Percentiles rank a stretch among this genome's conserved stretches.
phyloP scores from a whole-genome alignment of 352 stramenopile species.

The Phytopythium aichiense region DNA sequence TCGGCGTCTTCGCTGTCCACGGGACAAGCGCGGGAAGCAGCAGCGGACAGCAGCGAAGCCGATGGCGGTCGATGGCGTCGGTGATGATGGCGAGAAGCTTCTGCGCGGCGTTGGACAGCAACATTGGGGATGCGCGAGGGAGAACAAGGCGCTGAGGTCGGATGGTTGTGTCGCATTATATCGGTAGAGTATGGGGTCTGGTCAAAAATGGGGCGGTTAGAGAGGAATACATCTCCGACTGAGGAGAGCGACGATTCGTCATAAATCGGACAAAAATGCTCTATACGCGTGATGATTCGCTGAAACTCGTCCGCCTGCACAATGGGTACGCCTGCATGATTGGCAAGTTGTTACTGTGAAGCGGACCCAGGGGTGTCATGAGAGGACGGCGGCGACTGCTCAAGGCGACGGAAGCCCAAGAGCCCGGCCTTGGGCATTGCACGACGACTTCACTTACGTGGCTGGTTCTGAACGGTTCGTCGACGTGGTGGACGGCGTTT shows the following conservation, averaged over 20 bases:
- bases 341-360: too few relatives aligned
- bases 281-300: not conserved
- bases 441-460: too few relatives aligned
- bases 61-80: not conserved
- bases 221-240: not conserved
- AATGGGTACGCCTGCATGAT: too few relatives aligned
- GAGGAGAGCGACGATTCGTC: not conserved
- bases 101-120: conserved; percentile 6
- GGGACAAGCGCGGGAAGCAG: not conserved
- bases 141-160: not conserved
- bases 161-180: not conserved
- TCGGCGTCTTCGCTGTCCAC: not conserved
- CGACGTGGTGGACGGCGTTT: too few relatives aligned
- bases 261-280: not conserved
- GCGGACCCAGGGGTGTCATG: too few relatives aligned
- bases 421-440: too few relatives aligned
- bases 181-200: not conserved
- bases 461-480: too few relatives aligned
- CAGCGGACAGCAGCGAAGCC: not conserved
- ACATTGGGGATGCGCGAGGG: not conserved
- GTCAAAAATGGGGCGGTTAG: not conserved
- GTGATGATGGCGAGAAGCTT: conserved; percentile 1
- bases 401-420: too few relatives aligned
- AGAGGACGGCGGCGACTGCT: too few relatives aligned
- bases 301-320: not conserved